Percentiles rank a stretch among this genome's conserved stretches.
These are phyloP conservation scores for Dryas drummondii DNA, from an alignment of 306 rosid species.

Conservation along the genomic window DNA sequence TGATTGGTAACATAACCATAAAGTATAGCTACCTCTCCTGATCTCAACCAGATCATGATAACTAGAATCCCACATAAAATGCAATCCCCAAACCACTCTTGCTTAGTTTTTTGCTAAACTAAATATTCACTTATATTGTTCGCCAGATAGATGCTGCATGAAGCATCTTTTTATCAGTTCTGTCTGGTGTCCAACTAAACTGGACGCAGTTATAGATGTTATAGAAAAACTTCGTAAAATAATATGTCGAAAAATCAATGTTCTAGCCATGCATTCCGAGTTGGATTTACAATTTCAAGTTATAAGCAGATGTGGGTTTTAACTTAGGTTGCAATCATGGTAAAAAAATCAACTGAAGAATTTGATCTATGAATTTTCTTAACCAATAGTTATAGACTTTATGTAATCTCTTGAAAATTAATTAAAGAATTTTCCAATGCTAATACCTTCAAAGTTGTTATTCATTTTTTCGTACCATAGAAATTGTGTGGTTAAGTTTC, in stretches of 20 bases:
- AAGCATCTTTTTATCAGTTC: neutral
- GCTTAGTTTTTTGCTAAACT: neutral
- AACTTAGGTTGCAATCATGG: too few species aligned
- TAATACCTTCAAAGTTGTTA: neutral
- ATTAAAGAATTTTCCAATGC: neutral
- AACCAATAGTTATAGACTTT: too few species aligned
- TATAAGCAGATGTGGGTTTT: too few species aligned
- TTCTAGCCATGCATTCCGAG: too few species aligned
- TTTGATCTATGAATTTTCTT: too few species aligned
- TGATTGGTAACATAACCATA: neutral
- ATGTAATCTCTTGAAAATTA: neutral
- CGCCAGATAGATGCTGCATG: neutral
- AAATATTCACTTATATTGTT: neutral
- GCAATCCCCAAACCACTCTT: neutral
- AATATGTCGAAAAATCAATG: too few species aligned
- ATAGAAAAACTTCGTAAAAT: too few species aligned
- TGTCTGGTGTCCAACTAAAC: too few species aligned
- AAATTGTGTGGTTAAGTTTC: neutral
- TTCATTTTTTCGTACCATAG: neutral
- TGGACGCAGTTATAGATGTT: too few species aligned
- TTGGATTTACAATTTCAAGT: too few species aligned
- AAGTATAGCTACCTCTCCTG: neutral
- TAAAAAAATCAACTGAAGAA: too few species aligned
- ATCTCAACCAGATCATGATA: neutral
- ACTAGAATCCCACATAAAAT: neutral